phyloP scores from a whole-genome alignment of 2,329 filamentous ascomycete genomes.

The Penicillium sp. region DNA sequence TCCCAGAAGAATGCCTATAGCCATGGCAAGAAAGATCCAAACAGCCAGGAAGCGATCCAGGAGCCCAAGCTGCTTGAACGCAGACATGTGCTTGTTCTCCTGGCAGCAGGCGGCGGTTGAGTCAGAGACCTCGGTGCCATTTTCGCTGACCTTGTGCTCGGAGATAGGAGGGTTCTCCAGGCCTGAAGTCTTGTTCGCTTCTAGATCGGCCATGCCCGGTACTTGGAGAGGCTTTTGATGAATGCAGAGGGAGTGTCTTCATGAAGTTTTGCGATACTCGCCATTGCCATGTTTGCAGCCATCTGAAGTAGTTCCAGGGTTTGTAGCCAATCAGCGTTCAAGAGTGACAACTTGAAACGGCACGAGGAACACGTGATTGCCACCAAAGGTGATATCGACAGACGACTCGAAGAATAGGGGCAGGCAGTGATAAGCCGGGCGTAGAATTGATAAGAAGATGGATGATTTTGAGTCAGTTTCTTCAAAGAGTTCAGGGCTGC shows the following conservation, averaged over 20 bases:
- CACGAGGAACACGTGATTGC: background rate
- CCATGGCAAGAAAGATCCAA: constrained; percentile 80
- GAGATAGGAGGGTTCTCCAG: constrained; percentile 6
- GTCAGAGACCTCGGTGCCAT: constrained; percentile 2
- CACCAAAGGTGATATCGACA: background rate
- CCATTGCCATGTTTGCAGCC: background rate
- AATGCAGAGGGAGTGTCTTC: background rate
- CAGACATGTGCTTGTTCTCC: constrained; percentile 22
- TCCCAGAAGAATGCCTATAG: constrained; percentile 71
- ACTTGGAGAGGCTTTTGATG: background rate
- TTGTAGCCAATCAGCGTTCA: constrained; percentile 6
- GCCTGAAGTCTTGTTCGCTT: constrained; percentile 16
- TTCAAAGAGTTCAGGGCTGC: too few species aligned
- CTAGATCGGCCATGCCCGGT: background rate
- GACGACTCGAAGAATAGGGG: background rate
- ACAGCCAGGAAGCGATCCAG: constrained; percentile 66
- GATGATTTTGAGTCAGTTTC: too few species aligned
- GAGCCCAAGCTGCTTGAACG: constrained; percentile 55
- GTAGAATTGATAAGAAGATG: background rate
- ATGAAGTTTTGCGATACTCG: background rate
- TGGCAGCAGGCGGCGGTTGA: background rate
- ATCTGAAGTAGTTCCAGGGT: background rate
- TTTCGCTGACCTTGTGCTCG: constrained; percentile 1
- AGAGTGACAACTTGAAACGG: constrained; percentile 9
- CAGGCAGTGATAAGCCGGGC: background rate